Evolutionary conservation across 2,329 filamentous ascomycete genomes (phyloP).

Genomic region (Zymoseptoria pseudotritici): DNA sequence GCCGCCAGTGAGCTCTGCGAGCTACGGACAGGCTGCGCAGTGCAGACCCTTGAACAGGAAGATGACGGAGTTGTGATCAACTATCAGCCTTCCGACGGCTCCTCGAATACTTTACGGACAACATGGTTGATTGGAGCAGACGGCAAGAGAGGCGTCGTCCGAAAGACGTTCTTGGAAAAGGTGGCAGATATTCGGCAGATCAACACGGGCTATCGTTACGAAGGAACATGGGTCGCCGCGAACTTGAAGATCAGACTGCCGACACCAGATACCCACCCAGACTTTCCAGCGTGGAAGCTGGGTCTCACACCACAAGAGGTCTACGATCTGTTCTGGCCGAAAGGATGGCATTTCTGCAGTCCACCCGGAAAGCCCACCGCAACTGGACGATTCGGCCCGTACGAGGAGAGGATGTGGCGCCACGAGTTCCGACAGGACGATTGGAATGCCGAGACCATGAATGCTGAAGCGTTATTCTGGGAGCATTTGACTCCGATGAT

Average conservation of each 20-base stretch:
- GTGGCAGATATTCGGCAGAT: constrained; percentile 34
- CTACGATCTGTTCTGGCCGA: constrained; percentile 43
- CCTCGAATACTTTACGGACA: constrained; percentile 11
- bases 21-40: constrained; percentile 3
- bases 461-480: constrained; percentile 10
- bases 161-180: constrained; percentile 42
- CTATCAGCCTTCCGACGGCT: constrained; percentile 1
- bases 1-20: constrained; percentile 1
- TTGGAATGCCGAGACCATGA: constrained; percentile 2
- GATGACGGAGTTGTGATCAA: constrained; percentile 19
- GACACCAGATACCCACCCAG: constrained; percentile 40
- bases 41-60: constrained; percentile 7
- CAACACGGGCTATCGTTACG: constrained; percentile 26
- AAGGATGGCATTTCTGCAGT: constrained; percentile 39
- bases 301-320: constrained; percentile 42
- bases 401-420: constrained; percentile 32
- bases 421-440: constrained; percentile 10
- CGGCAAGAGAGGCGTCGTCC: constrained; percentile 41
- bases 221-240: constrained; percentile 42
- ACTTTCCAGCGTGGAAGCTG: constrained; percentile 42
- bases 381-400: constrained; percentile 39
- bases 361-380: constrained; percentile 38
- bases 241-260: constrained; percentile 41
- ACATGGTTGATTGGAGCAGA: constrained; percentile 39
- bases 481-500: constrained; percentile 9